Conservation (phyloP, 1,284 basidiomycete genomes). For the Puccinia horiana region DNA sequence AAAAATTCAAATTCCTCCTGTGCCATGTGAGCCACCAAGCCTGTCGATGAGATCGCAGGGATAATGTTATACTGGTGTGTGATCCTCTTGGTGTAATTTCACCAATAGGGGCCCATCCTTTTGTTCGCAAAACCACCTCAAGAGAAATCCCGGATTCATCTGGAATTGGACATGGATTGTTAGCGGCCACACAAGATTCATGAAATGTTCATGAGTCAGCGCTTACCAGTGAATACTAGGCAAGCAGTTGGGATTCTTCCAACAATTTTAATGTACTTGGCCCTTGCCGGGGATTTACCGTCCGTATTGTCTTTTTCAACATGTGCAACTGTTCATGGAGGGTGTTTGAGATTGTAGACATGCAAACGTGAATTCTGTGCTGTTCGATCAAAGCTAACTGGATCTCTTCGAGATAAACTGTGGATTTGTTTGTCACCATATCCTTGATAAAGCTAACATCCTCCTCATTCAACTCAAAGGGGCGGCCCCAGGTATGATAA, state of each 20-base stretch:
- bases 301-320: neutral
- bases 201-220: no score
- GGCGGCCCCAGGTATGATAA: neutral
- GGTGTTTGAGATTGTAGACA: neutral
- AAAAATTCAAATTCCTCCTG: neutral
- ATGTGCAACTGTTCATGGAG: neutral
- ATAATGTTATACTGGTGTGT: neutral
- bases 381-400: neutral
- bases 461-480: neutral
- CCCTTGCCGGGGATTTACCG: neutral
- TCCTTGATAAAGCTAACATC: neutral
- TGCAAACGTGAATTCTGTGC: neutral
- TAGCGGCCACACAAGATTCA: no score
- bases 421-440: neutral
- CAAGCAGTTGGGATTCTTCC: neutral
- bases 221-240: neutral
- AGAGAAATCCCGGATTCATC: neutral
- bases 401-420: neutral
- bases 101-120: neutral
- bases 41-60: neutral
- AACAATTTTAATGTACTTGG: neutral
- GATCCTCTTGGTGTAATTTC: neutral
- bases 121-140: neutral
- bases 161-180: neutral
- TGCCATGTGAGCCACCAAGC: neutral